Conservation (phyloP, 352 stramenopile species). For the Albugo candida region DNA sequence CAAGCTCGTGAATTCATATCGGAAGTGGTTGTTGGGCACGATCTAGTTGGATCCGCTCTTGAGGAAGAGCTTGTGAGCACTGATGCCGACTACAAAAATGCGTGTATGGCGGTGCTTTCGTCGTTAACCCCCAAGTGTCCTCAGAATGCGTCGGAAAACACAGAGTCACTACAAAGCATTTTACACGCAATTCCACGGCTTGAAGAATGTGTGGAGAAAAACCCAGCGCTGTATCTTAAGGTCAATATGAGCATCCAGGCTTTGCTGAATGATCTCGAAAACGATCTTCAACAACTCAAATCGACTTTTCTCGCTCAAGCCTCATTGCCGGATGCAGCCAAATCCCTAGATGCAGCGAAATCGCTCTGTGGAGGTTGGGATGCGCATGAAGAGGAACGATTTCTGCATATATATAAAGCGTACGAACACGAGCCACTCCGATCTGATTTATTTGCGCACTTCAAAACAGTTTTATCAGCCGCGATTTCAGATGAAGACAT, state of each 20-base stretch:
- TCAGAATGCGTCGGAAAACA: constrained; percentile 4
- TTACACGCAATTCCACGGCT: background rate
- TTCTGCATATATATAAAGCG: constrained; percentile 27
- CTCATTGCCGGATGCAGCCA: constrained; percentile 14
- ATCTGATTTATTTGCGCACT: no score
- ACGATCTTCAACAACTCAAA: constrained; percentile 19
- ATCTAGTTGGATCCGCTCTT: constrained; percentile 32
- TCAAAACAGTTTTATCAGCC: constrained; percentile 13
- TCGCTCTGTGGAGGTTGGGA: constrained; percentile 25
- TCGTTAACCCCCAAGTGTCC: constrained; percentile 9
- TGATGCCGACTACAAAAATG: no score
- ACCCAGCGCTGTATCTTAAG: constrained; percentile 8
- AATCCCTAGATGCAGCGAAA: constrained; percentile 14
- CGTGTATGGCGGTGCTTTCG: constrained; percentile 17
- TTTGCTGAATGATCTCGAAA: constrained; percentile 11
- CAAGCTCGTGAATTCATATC: constrained; percentile 32
- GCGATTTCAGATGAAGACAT: constrained; percentile 16
- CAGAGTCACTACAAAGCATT: background rate
- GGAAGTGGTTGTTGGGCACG: constrained; percentile 42
- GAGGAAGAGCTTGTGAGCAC: no score
- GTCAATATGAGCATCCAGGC: constrained; percentile 32
- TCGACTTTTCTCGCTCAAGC: constrained; percentile 18
- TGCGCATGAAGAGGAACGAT: constrained; percentile 30
- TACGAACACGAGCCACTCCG: constrained; percentile 15
- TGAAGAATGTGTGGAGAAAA: background rate